These are phyloP conservation scores for Royoungia palumana DNA, from an alignment of 768 basidiomycete genomes.

Conservation along the genomic window DNA sequence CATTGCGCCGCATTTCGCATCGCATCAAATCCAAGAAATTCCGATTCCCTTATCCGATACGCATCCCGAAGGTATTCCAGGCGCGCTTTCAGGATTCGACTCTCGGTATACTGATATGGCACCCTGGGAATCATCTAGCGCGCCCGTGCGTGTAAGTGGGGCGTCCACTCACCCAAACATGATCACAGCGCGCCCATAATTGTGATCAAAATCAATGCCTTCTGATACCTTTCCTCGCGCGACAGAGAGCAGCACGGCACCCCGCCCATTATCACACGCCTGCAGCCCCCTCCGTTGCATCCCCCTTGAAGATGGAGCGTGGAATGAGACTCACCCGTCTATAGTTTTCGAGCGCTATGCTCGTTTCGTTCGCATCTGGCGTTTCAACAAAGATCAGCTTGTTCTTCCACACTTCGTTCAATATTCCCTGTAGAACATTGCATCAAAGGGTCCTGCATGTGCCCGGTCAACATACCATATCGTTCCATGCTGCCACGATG, in stretches of 20 bases:
- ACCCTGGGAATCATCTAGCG: conserved; percentile 48
- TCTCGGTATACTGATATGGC: conserved; percentile 98
- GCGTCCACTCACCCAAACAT: conserved; percentile 84
- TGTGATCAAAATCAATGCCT: conserved; percentile 99
- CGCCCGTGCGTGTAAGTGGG: not conserved
- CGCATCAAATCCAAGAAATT: conserved; percentile 98
- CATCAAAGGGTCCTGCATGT: not conserved
- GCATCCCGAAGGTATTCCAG: conserved; percentile 98
- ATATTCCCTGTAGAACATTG: conserved; percentile 67
- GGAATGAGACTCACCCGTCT: conserved; percentile 59
- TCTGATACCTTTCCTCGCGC: conserved; percentile 99
- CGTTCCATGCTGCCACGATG: conserved; percentile 99
- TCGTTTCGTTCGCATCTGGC: conserved; percentile 98
- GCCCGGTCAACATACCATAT: conserved; percentile 71
- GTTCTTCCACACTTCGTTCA: conserved; percentile 99
- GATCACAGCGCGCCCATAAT: conserved; percentile 97
- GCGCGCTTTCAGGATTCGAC: conserved; percentile 93
- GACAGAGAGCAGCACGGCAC: conserved; percentile 93
- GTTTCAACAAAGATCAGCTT: conserved; percentile 99
- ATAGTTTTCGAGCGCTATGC: conserved; percentile 96
- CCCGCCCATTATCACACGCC: conserved; percentile 99
- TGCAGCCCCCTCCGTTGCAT: conserved; percentile 27
- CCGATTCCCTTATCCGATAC: conserved; percentile 96
- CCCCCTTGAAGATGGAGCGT: not conserved
- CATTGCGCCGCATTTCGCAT: conserved; percentile 99